Evolutionary conservation across 805 yeast species (phyloP).

Genomic region (Millerozyma miso): DNA sequence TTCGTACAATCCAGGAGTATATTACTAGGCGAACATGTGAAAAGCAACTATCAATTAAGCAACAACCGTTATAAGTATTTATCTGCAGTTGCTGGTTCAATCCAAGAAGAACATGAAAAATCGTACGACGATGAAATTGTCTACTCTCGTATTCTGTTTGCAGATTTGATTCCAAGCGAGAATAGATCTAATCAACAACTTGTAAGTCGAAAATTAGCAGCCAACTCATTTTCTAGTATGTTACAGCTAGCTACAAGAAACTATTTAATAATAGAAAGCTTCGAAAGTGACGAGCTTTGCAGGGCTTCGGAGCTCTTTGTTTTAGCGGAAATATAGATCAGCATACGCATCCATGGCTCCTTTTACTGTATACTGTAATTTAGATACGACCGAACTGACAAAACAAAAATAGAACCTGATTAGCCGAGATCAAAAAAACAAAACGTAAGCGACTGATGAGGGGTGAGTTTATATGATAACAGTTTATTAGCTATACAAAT

Average conservation of each 20-base stretch:
- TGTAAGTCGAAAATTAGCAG: constrained; percentile 20
- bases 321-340: constrained; percentile 1
- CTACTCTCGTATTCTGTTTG: constrained; percentile 9
- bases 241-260: constrained; percentile 21
- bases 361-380: too few species aligned
- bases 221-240: constrained; percentile 24
- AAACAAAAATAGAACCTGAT: too few species aligned
- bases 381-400: too few species aligned
- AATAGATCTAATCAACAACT: constrained; percentile 5
- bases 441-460: too few species aligned
- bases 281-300: constrained; percentile 3
- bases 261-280: constrained; percentile 7
- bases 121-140: background rate
- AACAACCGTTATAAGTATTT: background rate
- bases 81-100: background rate
- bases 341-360: too few species aligned
- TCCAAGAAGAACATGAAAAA: background rate
- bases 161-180: constrained; percentile 13
- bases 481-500: background rate
- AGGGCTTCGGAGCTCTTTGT: constrained; percentile 4
- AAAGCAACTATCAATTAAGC: constrained; percentile 1
- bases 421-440: too few species aligned
- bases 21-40: constrained; percentile 6
- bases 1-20: constrained; percentile 8
- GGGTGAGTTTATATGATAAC: too few species aligned